These are phyloP conservation scores for Schizothecium vesticola DNA, from an alignment of 495 filamentous ascomycete species.

Conservation along the genomic window DNA sequence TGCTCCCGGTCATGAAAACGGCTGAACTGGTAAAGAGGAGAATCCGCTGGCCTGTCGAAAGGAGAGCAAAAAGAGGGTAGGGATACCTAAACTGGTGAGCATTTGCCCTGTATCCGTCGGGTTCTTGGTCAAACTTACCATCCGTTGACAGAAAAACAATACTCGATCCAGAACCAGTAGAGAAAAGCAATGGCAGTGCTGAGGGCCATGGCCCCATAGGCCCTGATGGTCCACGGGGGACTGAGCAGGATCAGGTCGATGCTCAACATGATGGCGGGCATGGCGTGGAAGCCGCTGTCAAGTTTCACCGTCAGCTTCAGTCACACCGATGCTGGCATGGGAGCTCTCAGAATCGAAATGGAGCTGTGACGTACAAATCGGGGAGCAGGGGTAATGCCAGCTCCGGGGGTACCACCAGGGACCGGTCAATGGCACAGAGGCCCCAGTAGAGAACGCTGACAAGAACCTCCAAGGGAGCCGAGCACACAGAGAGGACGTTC, in stretches of 20 bases:
- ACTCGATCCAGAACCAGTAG: conserved; percentile 89
- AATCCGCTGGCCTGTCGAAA: conserved; percentile 56
- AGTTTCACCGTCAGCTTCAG: background rate
- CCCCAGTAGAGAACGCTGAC: conserved; percentile 86
- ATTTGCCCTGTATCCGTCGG: background rate
- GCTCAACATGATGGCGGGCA: conserved; percentile 65
- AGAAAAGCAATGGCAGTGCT: conserved; percentile 60
- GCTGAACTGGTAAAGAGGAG: conserved; percentile 67
- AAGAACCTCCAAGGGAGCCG: conserved; percentile 72
- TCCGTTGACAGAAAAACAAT: conserved; percentile 68
- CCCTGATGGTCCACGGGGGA: conserved; percentile 72
- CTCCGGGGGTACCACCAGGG: conserved; percentile 44
- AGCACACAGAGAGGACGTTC: conserved; percentile 66
- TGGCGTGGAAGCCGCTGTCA: conserved; percentile 61
- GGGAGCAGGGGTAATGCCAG: conserved; percentile 39
- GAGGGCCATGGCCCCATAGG: conserved; percentile 54
- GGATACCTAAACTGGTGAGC: conserved; percentile 56
- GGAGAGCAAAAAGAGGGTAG: conserved; percentile 71
- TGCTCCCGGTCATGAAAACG: conserved; percentile 64
- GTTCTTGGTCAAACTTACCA: conserved; percentile 46
- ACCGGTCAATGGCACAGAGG: conserved; percentile 60
- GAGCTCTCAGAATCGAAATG: background rate
- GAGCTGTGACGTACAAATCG: conserved; percentile 47
- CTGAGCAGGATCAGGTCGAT: conserved; percentile 69
- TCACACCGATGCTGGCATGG: background rate